These are phyloP conservation scores for Cladosporium sp. DNA, from an alignment of 2,329 filamentous ascomycete genomes.

Conservation along the genomic window DNA sequence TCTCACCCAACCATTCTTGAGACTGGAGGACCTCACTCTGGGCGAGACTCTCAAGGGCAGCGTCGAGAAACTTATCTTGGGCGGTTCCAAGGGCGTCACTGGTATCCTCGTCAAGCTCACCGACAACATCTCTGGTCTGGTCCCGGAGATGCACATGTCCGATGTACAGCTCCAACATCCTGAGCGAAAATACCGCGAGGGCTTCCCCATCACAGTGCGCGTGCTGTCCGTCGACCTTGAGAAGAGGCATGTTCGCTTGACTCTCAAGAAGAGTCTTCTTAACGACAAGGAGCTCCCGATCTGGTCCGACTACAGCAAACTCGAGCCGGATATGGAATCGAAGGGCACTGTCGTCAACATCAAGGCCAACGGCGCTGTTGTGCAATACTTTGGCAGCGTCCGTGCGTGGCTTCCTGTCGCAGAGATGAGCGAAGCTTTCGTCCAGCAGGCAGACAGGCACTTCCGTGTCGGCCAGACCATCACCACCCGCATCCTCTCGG, in stretches of 20 bases:
- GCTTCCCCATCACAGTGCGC: slow-evolving; percentile 74
- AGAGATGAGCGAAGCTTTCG: slow-evolving; percentile 97
- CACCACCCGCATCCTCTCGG: slow-evolving; percentile 77
- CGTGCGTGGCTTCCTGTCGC: slow-evolving; percentile 84
- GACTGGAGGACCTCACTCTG: slow-evolving; percentile 82
- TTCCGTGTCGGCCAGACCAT: slow-evolving; percentile 89
- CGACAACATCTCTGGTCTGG: slow-evolving; percentile 82
- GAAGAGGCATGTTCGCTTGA: slow-evolving; percentile 76
- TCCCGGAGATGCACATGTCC: slow-evolving; percentile 80
- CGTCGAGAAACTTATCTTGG: slow-evolving; percentile 76
- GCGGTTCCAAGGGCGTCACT: slow-evolving; percentile 69
- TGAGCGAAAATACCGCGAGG: slow-evolving; percentile 91
- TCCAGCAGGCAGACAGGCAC: slow-evolving; percentile 80
- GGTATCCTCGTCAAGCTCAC: slow-evolving; percentile 78
- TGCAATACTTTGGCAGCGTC: slow-evolving; percentile 84
- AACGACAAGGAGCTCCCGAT: slow-evolving; percentile 65
- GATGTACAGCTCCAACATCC: slow-evolving; percentile 85
- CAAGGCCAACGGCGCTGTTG: slow-evolving; percentile 69
- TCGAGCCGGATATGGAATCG: slow-evolving; percentile 67
- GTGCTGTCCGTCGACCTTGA: slow-evolving; percentile 72
- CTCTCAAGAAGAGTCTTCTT: slow-evolving; percentile 88
- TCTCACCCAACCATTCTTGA: slow-evolving; percentile 79
- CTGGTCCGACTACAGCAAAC: slow-evolving; percentile 70
- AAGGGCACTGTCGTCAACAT: slow-evolving; percentile 85
- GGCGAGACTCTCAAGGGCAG: slow-evolving; percentile 75